These are phyloP conservation scores for Letharia lupina DNA, from an alignment of 495 filamentous ascomycete genomes.

Conservation along the genomic window DNA sequence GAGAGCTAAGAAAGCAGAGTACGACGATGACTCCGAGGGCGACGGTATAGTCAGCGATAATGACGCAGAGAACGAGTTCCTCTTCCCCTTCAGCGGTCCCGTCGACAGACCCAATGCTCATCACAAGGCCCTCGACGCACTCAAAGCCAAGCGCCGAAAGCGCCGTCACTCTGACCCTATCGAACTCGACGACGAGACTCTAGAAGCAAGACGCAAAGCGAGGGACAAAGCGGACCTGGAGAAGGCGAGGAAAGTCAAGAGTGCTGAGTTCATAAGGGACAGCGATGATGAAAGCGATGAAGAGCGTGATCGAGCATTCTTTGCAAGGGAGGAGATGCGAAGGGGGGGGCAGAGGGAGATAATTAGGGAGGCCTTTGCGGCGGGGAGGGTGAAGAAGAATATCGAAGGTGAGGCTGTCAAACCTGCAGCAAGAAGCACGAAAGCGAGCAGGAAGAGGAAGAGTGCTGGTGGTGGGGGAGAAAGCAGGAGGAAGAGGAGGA, in stretches of 20 bases:
- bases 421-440: constrained; percentile 21
- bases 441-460: constrained; percentile 32
- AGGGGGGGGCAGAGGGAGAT: constrained; percentile 43
- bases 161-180: constrained; percentile 28
- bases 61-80: constrained; percentile 49
- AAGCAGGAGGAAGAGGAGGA: constrained; percentile 22
- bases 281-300: constrained; percentile 75
- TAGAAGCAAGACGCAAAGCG: constrained; percentile 45
- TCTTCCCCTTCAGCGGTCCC: constrained; percentile 65
- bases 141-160: constrained; percentile 48
- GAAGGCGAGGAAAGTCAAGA: constrained; percentile 71
- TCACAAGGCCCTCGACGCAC: constrained; percentile 41
- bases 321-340: constrained; percentile 54
- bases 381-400: constrained; percentile 43
- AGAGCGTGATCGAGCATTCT: constrained; percentile 60
- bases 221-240: constrained; percentile 51
- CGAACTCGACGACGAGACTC: constrained; percentile 42
- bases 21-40: constrained; percentile 47
- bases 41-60: constrained; percentile 42
- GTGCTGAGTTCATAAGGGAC: constrained; percentile 65
- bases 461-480: constrained; percentile 28
- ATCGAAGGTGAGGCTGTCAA: constrained; percentile 29
- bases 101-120: constrained; percentile 37
- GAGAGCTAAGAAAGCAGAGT: constrained; percentile 35
- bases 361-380: constrained; percentile 43